A percentile compares a stretch with the other conserved stretches of the same genome.
Conservation (phyloP, 345 rosid species). For the Populus simonii region DNA sequence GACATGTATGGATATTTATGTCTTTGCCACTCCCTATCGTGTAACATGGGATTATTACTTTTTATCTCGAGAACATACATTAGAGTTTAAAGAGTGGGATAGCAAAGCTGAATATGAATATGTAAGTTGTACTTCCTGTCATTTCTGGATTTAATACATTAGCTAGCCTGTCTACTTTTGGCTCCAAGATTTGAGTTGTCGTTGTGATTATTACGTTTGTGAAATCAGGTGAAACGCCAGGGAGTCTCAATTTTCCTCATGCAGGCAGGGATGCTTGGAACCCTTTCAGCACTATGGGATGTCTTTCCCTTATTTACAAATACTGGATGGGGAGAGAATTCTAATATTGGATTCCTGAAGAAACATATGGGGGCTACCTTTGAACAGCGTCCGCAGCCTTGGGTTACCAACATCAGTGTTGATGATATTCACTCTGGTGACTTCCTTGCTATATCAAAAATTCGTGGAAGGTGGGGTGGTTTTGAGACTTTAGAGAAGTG, state of each 20-base stretch:
- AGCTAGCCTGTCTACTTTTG: slow-evolving; percentile 4
- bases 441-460: slow-evolving; percentile 83
- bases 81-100: slow-evolving; percentile 80
- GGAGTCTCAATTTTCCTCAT: slow-evolving; percentile 94
- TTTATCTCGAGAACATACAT: slow-evolving; percentile 72
- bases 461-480: slow-evolving; percentile 93
- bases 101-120: slow-evolving; percentile 82
- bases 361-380: slow-evolving; percentile 91
- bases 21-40: slow-evolving; percentile 91
- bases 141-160: not conserved
- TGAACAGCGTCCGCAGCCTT: slow-evolving; percentile 71
- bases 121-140: slow-evolving; percentile 42
- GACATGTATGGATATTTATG: slow-evolving; percentile 96
- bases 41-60: slow-evolving; percentile 96
- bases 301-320: slow-evolving; percentile 94
- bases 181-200: not conserved
- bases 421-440: slow-evolving; percentile 88
- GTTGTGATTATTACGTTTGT: not conserved
- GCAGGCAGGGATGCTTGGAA: slow-evolving; percentile 98
- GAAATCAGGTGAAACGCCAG: slow-evolving; percentile 67
- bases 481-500: slow-evolving; percentile 98
- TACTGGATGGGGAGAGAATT: slow-evolving; percentile 90
- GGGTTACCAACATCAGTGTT: slow-evolving; percentile 62
- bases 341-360: slow-evolving; percentile 75
- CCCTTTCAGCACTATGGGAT: slow-evolving; percentile 90